Percentiles rank a stretch among this genome's conserved stretches.
These are phyloP conservation scores for Pittosporum tobira DNA, from an alignment of 129 eudicot genomes.

Conservation along the genomic window DNA sequence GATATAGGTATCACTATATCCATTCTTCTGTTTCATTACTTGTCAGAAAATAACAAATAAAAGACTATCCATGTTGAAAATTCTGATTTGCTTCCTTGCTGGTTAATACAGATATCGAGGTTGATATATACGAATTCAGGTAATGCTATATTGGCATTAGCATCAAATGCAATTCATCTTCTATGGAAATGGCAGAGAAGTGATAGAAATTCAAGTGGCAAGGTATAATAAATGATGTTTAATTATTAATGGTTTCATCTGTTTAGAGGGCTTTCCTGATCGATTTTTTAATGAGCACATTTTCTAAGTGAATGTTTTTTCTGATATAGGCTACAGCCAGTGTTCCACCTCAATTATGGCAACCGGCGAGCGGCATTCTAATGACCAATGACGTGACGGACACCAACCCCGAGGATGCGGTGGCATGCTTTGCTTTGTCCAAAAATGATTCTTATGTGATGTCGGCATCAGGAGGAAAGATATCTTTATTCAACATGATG, in stretches of 20 bases:
- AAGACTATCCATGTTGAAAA: too few relatives aligned
- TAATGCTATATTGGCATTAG: conserved; percentile 65
- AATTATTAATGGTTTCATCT: background rate
- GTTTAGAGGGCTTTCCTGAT: background rate
- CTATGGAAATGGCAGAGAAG: conserved; percentile 92
- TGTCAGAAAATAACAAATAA: background rate
- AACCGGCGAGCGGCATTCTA: conserved; percentile 79
- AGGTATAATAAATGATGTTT: conserved; percentile 39
- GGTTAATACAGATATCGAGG: conserved; percentile 52
- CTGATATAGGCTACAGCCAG: conserved; percentile 61
- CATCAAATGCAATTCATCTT: conserved; percentile 73
- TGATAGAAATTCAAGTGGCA: conserved; percentile 64
- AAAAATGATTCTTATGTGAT: conserved; percentile 80
- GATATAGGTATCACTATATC: conserved; percentile 2
- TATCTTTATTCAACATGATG: conserved; percentile 89
- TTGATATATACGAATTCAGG: conserved; percentile 86
- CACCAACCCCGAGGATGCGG: conserved; percentile 70
- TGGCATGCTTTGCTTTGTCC: conserved; percentile 88
- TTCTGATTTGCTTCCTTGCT: conserved; percentile 6
- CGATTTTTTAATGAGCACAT: background rate
- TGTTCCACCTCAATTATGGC: conserved; percentile 82
- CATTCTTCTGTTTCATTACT: background rate
- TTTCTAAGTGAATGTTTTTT: background rate
- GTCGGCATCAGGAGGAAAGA: conserved; percentile 94
- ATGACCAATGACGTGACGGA: conserved; percentile 71